Evolutionary conservation across 2,329 filamentous ascomycete genomes (phyloP).

Genomic region (Aspergillus proliferans): DNA sequence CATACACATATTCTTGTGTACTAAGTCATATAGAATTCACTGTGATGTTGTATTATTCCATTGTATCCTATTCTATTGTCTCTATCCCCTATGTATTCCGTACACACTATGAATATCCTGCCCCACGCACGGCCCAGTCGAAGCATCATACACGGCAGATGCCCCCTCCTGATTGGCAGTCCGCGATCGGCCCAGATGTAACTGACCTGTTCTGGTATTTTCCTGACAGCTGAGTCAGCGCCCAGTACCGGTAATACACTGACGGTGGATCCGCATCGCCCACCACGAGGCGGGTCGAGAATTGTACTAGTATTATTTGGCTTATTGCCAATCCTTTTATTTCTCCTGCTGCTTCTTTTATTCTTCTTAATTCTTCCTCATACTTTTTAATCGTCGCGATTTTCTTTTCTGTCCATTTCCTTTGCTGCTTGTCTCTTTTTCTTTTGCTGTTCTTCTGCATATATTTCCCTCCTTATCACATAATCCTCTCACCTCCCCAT

Average conservation of each 20-base stretch:
- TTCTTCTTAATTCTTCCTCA: slow-evolving; percentile 4
- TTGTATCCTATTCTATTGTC: background rate
- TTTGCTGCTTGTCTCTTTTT: slow-evolving; percentile 7
- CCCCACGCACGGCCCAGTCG: background rate
- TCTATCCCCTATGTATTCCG: background rate
- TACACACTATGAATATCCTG: background rate
- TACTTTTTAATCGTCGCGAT: slow-evolving; percentile 5
- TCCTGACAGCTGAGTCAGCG: no score
- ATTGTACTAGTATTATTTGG: slow-evolving; percentile 4
- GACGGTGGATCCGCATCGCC: no score
- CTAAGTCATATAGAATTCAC: no score
- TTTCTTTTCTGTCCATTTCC: slow-evolving; percentile 14
- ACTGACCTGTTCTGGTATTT: slow-evolving; percentile 2
- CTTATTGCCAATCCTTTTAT: background rate
- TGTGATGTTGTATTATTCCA: no score
- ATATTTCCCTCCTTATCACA: slow-evolving; percentile 45
- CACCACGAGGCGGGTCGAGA: no score
- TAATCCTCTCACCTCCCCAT: slow-evolving; percentile 5
- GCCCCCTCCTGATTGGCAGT: background rate
- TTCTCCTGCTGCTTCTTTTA: slow-evolving; percentile 4
- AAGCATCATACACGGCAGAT: background rate
- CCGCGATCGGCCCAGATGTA: background rate
- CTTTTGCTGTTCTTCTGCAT: slow-evolving; percentile 15
- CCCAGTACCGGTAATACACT: no score
- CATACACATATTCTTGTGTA: no score